These are phyloP conservation scores for Phytophthora tentaculata DNA, from an alignment of 352 stramenopile genomes.

Conservation along the genomic window DNA sequence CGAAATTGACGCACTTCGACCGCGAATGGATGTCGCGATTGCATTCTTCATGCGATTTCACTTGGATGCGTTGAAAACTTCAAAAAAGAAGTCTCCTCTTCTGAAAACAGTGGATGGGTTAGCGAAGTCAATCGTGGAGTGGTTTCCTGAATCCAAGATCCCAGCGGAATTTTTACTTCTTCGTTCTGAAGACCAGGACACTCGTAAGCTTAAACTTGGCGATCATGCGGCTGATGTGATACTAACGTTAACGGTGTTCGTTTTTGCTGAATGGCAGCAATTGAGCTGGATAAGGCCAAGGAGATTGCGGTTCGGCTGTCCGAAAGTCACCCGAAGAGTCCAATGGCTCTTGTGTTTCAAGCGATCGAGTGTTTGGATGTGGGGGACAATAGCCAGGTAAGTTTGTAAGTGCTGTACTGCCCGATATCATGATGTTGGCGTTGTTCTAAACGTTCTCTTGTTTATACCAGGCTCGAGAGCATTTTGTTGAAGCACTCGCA, in stretches of 20 bases:
- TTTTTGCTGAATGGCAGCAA: conserved; percentile 38
- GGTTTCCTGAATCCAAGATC: conserved; percentile 65
- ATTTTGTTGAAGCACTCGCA: conserved; percentile 62
- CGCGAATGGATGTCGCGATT: conserved; percentile 55
- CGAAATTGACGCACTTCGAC: conserved; percentile 18
- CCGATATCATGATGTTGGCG: background rate
- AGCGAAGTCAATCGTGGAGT: conserved; percentile 52
- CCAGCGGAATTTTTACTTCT: conserved; percentile 73
- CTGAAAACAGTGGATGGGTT: conserved; percentile 60
- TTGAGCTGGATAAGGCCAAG: conserved; percentile 34
- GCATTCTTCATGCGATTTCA: conserved; percentile 79
- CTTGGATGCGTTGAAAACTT: conserved; percentile 56
- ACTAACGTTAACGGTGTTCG: background rate
- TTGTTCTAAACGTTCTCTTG: background rate
- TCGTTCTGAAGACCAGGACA: conserved; percentile 75
- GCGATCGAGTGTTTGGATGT: conserved; percentile 33
- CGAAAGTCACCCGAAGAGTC: conserved; percentile 45
- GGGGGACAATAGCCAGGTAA: conserved; percentile 42
- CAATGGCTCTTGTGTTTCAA: conserved; percentile 59
- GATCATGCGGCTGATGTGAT: background rate
- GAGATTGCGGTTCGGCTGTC: conserved; percentile 38
- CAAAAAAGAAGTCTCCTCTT: conserved; percentile 49
- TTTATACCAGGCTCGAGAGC: conserved; percentile 46
- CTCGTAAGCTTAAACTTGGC: conserved; percentile 50
- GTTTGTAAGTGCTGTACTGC: background rate